Evolutionary conservation across 345 rosid species (phyloP), one percentile per base, ranked within the genome.

Genomic region (Arabidopsis arenosa): DNA sequence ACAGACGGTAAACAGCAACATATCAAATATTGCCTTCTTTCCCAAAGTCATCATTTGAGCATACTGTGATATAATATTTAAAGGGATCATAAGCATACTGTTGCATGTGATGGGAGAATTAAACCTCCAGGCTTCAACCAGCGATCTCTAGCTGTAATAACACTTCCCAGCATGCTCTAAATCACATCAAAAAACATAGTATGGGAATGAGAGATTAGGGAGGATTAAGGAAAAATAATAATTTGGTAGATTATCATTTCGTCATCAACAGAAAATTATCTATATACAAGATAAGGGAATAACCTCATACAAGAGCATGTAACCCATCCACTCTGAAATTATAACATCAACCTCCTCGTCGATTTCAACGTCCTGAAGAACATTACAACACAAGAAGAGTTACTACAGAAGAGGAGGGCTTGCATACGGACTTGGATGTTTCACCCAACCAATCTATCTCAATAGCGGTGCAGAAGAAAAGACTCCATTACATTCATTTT

Each of bases 321-420:
- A 92, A 60, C 99, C 99, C 99, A 95, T 95, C 99, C 99, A 95
- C 72, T 95, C 97, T 23, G 99, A 95, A 62, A 95, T 84, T 73
- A 95, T 92, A 67, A 90, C 96, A 82, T 95, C 99, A 76, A 95
- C 99, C 78, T 88, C 90, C 86, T 95, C 98, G 35, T 88, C 84
- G 70, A 92, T 92, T 80, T 90, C 90, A 81, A 95, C 96, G 87
- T 95, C 99, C 99, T 95, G 86, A 72, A 79, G 47, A 68, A 69
- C 10, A 67, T 72, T 39, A 75, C 43, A 78, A 66, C 33, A 15
- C 48, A 62, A 75, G 33, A 62, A 26, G 17, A 78, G 48, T 11
- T 30, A 54, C 15, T 70, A 66, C 23, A 66, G 15, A 63, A 60
- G 55, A 39, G 35, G 51, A 67, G 51, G 39, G 14, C 9, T 71